A percentile compares a stretch with the other conserved stretches of the same genome.
Conservation (phyloP, 495 filamentous ascomycete genomes). For the Neurospora sp. region DNA sequence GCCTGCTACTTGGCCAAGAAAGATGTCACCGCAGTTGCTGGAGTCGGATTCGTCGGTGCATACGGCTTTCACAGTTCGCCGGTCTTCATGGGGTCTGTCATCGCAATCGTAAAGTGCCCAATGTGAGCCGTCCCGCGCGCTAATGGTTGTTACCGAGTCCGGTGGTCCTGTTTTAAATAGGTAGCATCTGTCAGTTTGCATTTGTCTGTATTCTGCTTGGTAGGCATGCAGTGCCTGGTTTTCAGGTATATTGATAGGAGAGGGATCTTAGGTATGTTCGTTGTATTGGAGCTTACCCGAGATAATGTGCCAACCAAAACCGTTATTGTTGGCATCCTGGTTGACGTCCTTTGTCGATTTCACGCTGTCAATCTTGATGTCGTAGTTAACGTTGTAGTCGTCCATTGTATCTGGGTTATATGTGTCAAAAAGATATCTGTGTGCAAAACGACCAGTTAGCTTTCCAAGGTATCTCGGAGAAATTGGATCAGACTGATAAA, state of each 20-base stretch:
- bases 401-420: too few species aligned
- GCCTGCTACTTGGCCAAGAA: constrained; percentile 16
- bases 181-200: too few species aligned
- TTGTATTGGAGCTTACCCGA: background rate
- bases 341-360: background rate
- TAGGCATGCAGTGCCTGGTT: too few species aligned
- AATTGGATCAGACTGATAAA: too few species aligned
- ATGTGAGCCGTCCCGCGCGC: constrained; percentile 25
- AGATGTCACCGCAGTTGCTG: constrained; percentile 25
- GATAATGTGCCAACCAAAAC: constrained; percentile 22
- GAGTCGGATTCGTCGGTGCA: constrained; percentile 15
- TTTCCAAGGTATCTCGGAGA: too few species aligned
- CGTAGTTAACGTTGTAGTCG: too few species aligned
- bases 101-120: constrained; percentile 18
- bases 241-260: too few species aligned
- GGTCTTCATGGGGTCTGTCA: constrained; percentile 1
- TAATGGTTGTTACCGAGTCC: constrained; percentile 16
- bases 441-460: too few species aligned
- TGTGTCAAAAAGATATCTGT: too few species aligned
- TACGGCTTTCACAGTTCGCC: constrained; percentile 17
- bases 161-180: constrained; percentile 3
- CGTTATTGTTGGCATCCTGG: constrained; percentile 14
- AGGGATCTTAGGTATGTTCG: too few species aligned
- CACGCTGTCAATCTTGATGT: too few species aligned
- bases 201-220: too few species aligned